phyloP scores from a whole-genome alignment of 352 stramenopile genomes.

The Globisporangium paroecandrum region DNA sequence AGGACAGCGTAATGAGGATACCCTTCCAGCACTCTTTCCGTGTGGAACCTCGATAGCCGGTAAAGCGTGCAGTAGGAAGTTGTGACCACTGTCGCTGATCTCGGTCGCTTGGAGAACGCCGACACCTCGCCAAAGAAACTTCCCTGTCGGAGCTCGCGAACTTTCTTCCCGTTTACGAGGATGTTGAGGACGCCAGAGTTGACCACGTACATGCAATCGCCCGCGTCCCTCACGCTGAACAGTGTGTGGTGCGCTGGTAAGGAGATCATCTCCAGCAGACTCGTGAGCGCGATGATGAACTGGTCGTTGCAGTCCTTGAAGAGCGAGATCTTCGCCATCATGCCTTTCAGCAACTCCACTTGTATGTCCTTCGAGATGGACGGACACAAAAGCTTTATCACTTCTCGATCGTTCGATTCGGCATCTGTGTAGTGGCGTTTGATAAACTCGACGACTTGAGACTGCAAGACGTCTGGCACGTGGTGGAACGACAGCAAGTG shows the following conservation, averaged over 20 bases:
- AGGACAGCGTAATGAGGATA: constrained; percentile 50
- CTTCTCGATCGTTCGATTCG: constrained; percentile 43
- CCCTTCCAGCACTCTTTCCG: constrained; percentile 52
- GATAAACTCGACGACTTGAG: constrained; percentile 25
- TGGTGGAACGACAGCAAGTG: constrained; percentile 52
- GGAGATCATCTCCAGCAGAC: constrained; percentile 40
- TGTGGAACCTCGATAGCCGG: constrained; percentile 56
- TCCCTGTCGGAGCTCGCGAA: constrained; percentile 60
- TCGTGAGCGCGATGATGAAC: constrained; percentile 40
- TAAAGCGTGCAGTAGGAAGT: constrained; percentile 68
- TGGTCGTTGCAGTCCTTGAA: constrained; percentile 38
- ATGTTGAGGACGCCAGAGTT: constrained; percentile 61
- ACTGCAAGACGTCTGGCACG: constrained; percentile 34
- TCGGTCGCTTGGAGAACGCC: constrained; percentile 55
- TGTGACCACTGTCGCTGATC: constrained; percentile 55
- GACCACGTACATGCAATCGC: constrained; percentile 59
- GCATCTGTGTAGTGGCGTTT: constrained; percentile 43
- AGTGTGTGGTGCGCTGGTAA: constrained; percentile 38
- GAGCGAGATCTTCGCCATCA: constrained; percentile 34
- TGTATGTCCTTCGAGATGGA: constrained; percentile 56
- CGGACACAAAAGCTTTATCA: constrained; percentile 38
- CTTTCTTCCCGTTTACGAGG: constrained; percentile 48
- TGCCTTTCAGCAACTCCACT: constrained; percentile 39
- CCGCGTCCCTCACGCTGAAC: constrained; percentile 32
- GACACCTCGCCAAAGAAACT: constrained; percentile 75